Evolutionary conservation across 169 alveolate genomes (phyloP), one percentile per base, ranked within the genome.

Genomic region (Cytauxzoon felis): DNA sequence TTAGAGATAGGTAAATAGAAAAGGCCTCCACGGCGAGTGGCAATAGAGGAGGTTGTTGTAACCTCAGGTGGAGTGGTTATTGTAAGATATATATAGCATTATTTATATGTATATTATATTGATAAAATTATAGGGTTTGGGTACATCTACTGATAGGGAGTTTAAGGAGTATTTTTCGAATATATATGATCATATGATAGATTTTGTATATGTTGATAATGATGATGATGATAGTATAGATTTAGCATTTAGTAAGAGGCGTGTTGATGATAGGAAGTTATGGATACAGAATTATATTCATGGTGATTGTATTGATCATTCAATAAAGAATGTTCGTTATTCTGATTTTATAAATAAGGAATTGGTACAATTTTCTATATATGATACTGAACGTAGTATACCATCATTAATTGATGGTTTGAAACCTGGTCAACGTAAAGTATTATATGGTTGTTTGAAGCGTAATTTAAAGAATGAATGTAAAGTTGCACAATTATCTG

Each of bases 401-500:
- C 99, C 99, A 0, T 88, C 92, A 29, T 68, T 96, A 42, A 86
- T 96, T 50, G 99, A 98, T 83, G 99, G 99, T 21, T 91, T 96
- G 78, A 98, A 98, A 68, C 99, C 99, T 5, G 98, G 99, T 11
- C 97, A 98, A 84, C 92, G 99, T 60, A 98, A 98, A 81, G 98
- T 96, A 33, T 72, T 98, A 67, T 98, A 92, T 82, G 96, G 98
- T 2, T 93, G 98, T 48, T 93, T 98, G 80, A 96, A 96, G 83
- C 91, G 98, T 57, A 95, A 94, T 82, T 91, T 96, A 59, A 93
- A 89, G 63, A 89, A 88, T 52, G 99, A 95, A 81, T 70, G 96
- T 51, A 98, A 96, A 62, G 98, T 96, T 34, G 98, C 96, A 11
- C 98, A 93, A 66, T 82, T 93, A 21, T 87, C 90, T 7, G 97